Base-by-base conservation (phyloP, 768 basidiomycete species). In the Leucocoprinus leucothites region DNA sequence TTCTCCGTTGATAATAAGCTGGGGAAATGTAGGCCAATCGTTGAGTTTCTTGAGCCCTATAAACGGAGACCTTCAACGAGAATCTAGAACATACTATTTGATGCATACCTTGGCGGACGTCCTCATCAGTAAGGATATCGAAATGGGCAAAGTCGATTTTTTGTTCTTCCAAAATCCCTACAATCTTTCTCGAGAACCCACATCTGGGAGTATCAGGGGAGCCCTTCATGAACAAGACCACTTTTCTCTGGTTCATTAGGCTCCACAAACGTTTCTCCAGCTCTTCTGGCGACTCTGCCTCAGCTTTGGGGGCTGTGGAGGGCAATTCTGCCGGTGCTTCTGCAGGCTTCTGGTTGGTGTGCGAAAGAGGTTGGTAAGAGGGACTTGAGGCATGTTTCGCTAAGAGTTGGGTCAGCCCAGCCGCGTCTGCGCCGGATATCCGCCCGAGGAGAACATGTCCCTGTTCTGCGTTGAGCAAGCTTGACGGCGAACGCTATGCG, bases 151-250 rank as follows among this genome's bases (percentile, higher is more conserved):
- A 95, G 48, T 78, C 69, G 14, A 94, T 79, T 0, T 74, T 70
- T 53, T 88, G 75, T 1, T 86, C 85, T 58, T 78, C 74, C 58
- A 96, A 70, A 47, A 94, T 68, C 2, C 68, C 77, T 11, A 87
- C 82, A 2, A 90, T 88, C 73, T 87, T 83, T 56, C 85, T 74
- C 3, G 89, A 91, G 67, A 94, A 96, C 1, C 92, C 92, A 61
- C 93, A 96, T 54, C 86, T 82, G 5, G 93, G 93, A 1, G 71
- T 74, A 28, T 85, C 79, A 0, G 92, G 91, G 48, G 71, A 78
- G 18, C 93, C 93, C 69, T 96, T 96, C 91, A 96, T 95, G 78
- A 95, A 94, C 55, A 95, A 64, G 24, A 96, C 86, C 9, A 94
- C 85, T 19, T 78, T 76, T 69, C 79, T 81, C 70, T 91, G 82